Percentiles rank a stretch among this genome's conserved stretches.
Conservation (phyloP, 805 yeast species). For the Saitoella complicata region DNA sequence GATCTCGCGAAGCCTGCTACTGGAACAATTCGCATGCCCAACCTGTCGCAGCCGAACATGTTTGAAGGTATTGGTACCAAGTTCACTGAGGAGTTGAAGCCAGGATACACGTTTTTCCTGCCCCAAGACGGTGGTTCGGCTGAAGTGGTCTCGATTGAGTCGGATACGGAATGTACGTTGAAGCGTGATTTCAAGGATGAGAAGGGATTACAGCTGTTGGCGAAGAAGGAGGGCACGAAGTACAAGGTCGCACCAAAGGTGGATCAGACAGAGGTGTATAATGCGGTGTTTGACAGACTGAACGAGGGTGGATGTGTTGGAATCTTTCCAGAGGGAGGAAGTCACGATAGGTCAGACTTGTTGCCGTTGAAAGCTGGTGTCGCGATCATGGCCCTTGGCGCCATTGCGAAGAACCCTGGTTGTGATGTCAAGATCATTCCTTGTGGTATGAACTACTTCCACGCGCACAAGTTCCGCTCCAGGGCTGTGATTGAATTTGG, state of each 20-base stretch:
- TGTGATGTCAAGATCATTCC: slow-evolving; percentile 80
- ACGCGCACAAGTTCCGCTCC: slow-evolving; percentile 86
- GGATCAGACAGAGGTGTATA: slow-evolving; percentile 72
- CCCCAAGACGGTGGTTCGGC: slow-evolving; percentile 66
- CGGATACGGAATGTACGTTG: slow-evolving; percentile 54
- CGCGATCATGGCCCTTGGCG: slow-evolving; percentile 94
- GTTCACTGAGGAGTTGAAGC: slow-evolving; percentile 37
- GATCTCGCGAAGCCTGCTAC: slow-evolving; percentile 55
- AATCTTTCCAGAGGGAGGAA: slow-evolving; percentile 96
- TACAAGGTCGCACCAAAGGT: slow-evolving; percentile 69
- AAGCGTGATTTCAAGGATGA: slow-evolving; percentile 54
- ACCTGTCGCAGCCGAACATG: slow-evolving; percentile 33
- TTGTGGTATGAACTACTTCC: slow-evolving; percentile 94
- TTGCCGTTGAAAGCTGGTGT: slow-evolving; percentile 94
- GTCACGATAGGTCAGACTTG: slow-evolving; percentile 85
- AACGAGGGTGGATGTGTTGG: slow-evolving; percentile 72
- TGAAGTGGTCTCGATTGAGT: slow-evolving; percentile 47
- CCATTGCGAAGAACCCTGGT: slow-evolving; percentile 61
- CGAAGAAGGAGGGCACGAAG: slow-evolving; percentile 29
- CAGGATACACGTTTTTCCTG: slow-evolving; percentile 54
- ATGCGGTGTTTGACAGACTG: slow-evolving; percentile 69
- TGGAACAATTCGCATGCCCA: slow-evolving; percentile 48
- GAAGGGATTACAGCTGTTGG: slow-evolving; percentile 28
- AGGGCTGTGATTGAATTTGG: slow-evolving; percentile 95
- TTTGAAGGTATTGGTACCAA: slow-evolving; percentile 51